phyloP scores from a whole-genome alignment of 306 rosid species.

The Ochetophila trinervis region DNA sequence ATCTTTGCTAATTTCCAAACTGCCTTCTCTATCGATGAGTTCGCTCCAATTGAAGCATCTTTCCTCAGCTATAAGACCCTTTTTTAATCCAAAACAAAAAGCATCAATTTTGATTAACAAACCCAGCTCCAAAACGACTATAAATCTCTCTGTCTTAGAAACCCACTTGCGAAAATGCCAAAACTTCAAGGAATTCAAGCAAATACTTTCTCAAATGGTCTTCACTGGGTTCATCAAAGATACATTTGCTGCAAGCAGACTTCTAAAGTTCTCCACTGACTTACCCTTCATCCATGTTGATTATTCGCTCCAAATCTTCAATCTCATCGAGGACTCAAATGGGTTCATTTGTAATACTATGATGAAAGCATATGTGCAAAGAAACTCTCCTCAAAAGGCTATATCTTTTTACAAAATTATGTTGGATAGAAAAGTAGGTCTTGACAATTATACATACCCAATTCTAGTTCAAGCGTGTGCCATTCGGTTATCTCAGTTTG shows the following conservation, averaged over 20 bases:
- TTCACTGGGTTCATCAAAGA: conserved; percentile 56
- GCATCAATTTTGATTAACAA: conserved; percentile 15
- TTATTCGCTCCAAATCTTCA: conserved; percentile 45
- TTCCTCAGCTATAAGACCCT: conserved; percentile 21
- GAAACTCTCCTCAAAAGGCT: conserved; percentile 42
- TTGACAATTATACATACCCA: conserved; percentile 62
- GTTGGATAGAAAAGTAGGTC: conserved; percentile 24
- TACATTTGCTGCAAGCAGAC: conserved; percentile 64
- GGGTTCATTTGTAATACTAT: conserved; percentile 72
- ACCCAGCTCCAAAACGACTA: conserved; percentile 36
- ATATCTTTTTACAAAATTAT: conserved; percentile 35
- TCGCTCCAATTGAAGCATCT: conserved; percentile 15
- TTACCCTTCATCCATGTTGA: conserved; percentile 41
- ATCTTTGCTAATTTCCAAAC: not conserved
- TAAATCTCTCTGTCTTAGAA: conserved; percentile 45
- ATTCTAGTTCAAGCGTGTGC: conserved; percentile 63
- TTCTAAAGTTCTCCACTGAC: conserved; percentile 46
- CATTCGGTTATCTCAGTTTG: conserved; percentile 38
- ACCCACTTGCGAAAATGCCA: conserved; percentile 40
- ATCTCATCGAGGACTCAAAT: conserved; percentile 50
- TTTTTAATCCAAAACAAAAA: no score
- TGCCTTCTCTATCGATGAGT: conserved; percentile 18
- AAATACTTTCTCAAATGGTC: conserved; percentile 63
- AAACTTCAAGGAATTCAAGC: conserved; percentile 41
- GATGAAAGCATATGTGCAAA: conserved; percentile 60